Evolutionary conservation across 1,284 basidiomycete genomes (phyloP).

Genomic region (Moniliophthora roreri): DNA sequence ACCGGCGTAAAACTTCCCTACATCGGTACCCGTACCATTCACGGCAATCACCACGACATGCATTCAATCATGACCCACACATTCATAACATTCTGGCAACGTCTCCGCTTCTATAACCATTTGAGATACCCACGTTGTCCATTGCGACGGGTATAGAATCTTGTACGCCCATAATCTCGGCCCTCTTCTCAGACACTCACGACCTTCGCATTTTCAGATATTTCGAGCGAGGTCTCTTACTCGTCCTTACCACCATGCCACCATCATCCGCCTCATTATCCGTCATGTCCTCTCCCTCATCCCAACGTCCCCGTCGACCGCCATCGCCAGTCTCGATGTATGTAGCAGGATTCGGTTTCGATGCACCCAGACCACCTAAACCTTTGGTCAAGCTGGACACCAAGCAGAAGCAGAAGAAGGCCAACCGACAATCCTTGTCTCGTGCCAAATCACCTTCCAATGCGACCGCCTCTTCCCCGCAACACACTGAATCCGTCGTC

Average conservation of each 20-base stretch:
- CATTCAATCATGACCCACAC: too few species aligned
- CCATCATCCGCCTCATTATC: not conserved
- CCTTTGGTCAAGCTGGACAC: slow-evolving; percentile 6
- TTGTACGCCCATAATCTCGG: too few species aligned
- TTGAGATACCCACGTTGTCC: too few species aligned
- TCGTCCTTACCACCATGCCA: not conserved
- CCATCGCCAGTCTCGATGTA: slow-evolving; percentile 15
- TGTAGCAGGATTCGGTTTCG: slow-evolving; percentile 4
- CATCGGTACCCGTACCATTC: too few species aligned
- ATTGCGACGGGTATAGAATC: too few species aligned
- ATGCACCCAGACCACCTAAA: slow-evolving; percentile 8
- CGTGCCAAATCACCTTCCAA: not conserved
- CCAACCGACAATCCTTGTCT: not conserved
- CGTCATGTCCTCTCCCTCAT: not conserved
- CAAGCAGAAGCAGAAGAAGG: slow-evolving; percentile 2
- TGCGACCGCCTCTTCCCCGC: not conserved
- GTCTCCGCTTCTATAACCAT: too few species aligned
- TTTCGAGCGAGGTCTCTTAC: too few species aligned
- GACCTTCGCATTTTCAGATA: too few species aligned
- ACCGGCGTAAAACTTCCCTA: too few species aligned
- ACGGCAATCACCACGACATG: too few species aligned
- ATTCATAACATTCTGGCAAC: too few species aligned
- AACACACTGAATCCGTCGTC: not conserved
- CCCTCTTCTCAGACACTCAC: too few species aligned
- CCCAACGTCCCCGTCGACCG: slow-evolving; percentile 2